Conservation (phyloP, 257 asterid species). For the Solanum sejunctum region DNA sequence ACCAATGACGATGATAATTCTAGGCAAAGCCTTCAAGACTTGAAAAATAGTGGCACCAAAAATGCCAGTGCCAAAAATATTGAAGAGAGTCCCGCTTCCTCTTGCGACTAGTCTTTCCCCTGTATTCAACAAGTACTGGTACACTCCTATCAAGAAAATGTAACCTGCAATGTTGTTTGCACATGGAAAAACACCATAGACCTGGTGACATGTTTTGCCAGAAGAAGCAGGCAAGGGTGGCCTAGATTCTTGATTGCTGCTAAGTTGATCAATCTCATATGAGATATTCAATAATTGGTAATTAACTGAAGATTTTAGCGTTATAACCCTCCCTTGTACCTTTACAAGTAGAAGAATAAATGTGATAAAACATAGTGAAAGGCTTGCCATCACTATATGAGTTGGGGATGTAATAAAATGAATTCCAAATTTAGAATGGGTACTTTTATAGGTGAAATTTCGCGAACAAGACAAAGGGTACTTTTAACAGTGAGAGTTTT, state of each 20-base stretch:
- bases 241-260: neutral
- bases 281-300: conserved; percentile 3
- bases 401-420: neutral
- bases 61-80: conserved; percentile 26
- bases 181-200: conserved; percentile 35
- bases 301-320: conserved; percentile 1
- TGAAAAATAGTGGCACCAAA: conserved; percentile 28
- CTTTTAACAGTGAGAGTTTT: neutral
- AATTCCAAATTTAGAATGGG: neutral
- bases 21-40: conserved; percentile 26
- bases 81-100: conserved; percentile 26
- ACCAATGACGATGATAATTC: conserved; percentile 30
- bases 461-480: neutral
- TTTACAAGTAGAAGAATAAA: neutral
- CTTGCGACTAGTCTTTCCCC: conserved; percentile 20
- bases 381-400: conserved; percentile 7
- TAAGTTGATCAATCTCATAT: conserved; percentile 16
- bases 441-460: neutral
- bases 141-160: conserved; percentile 22
- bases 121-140: conserved; percentile 19
- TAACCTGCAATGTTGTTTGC: conserved; percentile 33
- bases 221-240: neutral
- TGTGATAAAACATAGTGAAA: neutral
- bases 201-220: conserved; percentile 12
- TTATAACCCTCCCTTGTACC: conserved; percentile 14